Conservation (phyloP, 2,329 filamentous ascomycete genomes). For the Epichloe coenophiala region DNA sequence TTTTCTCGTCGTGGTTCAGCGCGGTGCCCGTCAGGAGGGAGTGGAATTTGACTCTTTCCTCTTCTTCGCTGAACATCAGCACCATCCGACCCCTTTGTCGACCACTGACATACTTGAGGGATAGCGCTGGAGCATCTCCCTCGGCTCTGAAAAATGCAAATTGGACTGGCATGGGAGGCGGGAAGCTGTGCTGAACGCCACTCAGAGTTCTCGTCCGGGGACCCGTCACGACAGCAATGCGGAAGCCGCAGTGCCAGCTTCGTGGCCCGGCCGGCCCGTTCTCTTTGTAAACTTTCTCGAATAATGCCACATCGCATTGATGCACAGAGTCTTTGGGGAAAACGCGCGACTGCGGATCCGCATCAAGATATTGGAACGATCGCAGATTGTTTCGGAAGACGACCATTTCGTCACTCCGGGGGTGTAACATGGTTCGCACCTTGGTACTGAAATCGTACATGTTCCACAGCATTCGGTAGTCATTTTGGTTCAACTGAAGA, state of each 20-base stretch:
- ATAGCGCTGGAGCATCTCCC: slow-evolving; percentile 50
- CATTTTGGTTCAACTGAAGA: slow-evolving; percentile 58
- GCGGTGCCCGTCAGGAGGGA: slow-evolving; percentile 59
- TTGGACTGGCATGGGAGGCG: slow-evolving; percentile 53
- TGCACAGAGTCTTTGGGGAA: slow-evolving; percentile 66
- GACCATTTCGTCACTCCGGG: slow-evolving; percentile 54
- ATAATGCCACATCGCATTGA: slow-evolving; percentile 60
- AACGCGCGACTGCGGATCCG: slow-evolving; percentile 49
- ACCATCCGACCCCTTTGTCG: slow-evolving; percentile 58
- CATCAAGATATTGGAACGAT: slow-evolving; percentile 71
- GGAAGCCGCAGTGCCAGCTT: slow-evolving; percentile 64
- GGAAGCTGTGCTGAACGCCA: slow-evolving; percentile 57
- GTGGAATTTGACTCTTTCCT: slow-evolving; percentile 58
- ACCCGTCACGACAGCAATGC: slow-evolving; percentile 65
- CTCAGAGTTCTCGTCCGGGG: slow-evolving; percentile 65
- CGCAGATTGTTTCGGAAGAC: slow-evolving; percentile 57
- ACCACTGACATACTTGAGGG: slow-evolving; percentile 56
- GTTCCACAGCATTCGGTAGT: slow-evolving; percentile 67
- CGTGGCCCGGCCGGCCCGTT: slow-evolving; percentile 60
- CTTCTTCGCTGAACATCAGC: slow-evolving; percentile 61
- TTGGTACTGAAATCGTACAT: slow-evolving; percentile 77
- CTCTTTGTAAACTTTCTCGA: slow-evolving; percentile 56
- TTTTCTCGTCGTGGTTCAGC: slow-evolving; percentile 52
- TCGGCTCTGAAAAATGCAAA: slow-evolving; percentile 68
- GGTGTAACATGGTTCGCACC: slow-evolving; percentile 57